Evolutionary conservation across 441 rosid species (phyloP).

Genomic region (Pelargonium australe): DNA sequence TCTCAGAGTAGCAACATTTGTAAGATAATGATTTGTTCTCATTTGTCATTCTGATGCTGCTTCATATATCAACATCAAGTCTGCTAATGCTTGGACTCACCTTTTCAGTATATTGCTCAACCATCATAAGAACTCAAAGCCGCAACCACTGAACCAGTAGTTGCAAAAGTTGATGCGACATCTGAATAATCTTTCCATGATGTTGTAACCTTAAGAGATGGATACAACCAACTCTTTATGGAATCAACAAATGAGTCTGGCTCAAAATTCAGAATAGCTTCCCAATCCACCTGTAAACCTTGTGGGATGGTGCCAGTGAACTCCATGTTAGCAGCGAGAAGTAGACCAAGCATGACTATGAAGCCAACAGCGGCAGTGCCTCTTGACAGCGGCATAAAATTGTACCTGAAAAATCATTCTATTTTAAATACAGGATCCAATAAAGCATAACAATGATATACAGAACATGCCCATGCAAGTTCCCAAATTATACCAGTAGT

Average conservation of each 20-base stretch:
- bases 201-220: conserved; percentile 58
- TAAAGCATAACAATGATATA: conserved; percentile 9
- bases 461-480: neutral
- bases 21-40: neutral
- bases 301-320: conserved; percentile 62
- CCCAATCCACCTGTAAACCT: conserved; percentile 92
- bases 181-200: conserved; percentile 88
- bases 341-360: conserved; percentile 69
- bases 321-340: conserved; percentile 92
- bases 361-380: conserved; percentile 91
- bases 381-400: conserved; percentile 96
- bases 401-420: conserved; percentile 53
- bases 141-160: conserved; percentile 78
- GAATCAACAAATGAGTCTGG: conserved; percentile 56
- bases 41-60: neutral
- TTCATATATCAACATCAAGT: neutral
- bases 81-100: conserved; percentile 22
- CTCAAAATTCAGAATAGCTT: conserved; percentile 71
- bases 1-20: neutral
- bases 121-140: conserved; percentile 70
- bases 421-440: neutral
- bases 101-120: conserved; percentile 33
- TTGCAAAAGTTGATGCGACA: conserved; percentile 59
- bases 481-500: conserved; percentile 69
- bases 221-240: conserved; percentile 71